These are phyloP conservation scores for Scheffersomyces segobiensis DNA, from an alignment of 1,139 yeast genomes.

Conservation along the genomic window DNA sequence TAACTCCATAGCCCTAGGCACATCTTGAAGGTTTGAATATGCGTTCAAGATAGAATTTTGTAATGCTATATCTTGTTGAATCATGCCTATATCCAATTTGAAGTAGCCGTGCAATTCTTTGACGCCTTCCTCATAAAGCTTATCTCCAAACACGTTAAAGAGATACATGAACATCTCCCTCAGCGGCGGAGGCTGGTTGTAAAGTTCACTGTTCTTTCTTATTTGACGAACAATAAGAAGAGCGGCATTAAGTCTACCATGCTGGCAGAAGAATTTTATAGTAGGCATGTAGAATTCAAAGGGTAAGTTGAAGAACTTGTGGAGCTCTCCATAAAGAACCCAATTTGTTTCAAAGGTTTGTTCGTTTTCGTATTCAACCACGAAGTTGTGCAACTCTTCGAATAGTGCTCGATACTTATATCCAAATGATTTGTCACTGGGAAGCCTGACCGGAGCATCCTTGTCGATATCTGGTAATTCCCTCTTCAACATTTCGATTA, in stretches of 20 bases:
- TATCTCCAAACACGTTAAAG: conserved; percentile 62
- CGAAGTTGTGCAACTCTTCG: conserved; percentile 47
- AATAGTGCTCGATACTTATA: conserved; percentile 31
- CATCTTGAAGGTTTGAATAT: conserved; percentile 62
- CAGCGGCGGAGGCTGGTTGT: conserved; percentile 56
- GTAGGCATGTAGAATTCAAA: conserved; percentile 60
- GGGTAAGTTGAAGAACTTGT: conserved; percentile 60
- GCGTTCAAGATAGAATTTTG: conserved; percentile 69
- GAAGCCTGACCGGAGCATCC: conserved; percentile 30
- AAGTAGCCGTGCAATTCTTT: conserved; percentile 63
- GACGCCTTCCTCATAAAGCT: conserved; percentile 67
- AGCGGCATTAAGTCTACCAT: conserved; percentile 64
- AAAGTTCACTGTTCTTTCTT: conserved; percentile 54
- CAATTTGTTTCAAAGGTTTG: conserved; percentile 54
- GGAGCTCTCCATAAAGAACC: conserved; percentile 62
- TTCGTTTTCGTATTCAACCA: conserved; percentile 42
- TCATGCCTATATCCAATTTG: conserved; percentile 62
- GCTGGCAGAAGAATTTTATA: conserved; percentile 58
- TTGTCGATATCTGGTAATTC: conserved; percentile 56
- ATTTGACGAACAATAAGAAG: conserved; percentile 64
- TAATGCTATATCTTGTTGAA: conserved; percentile 56
- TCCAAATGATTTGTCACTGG: conserved; percentile 27
- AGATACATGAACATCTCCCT: conserved; percentile 63
- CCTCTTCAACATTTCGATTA: conserved; percentile 56
- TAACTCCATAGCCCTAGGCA: conserved; percentile 58